Conservation (phyloP, 2,329 filamentous ascomycete species). For the Pseudocercospora macadamiae region DNA sequence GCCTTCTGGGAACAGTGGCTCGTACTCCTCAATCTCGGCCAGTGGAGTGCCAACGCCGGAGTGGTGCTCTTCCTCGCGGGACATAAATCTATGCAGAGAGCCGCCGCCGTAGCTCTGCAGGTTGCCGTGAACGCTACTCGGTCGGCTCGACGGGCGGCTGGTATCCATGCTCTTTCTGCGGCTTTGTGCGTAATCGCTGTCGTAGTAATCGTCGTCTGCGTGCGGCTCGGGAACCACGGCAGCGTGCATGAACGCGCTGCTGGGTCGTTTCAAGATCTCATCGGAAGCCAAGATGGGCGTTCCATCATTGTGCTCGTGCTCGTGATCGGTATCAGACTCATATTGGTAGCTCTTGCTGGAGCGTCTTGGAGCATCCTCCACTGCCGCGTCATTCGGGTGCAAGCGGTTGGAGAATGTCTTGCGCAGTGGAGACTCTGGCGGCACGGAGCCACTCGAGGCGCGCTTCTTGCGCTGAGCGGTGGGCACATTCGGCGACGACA, state of each 20-base stretch:
- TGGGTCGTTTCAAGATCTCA: slow-evolving; percentile 75
- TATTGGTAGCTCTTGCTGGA: slow-evolving; percentile 44
- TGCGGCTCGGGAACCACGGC: slow-evolving; percentile 72
- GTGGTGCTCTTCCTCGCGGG: slow-evolving; percentile 52
- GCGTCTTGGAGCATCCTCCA: slow-evolving; percentile 42
- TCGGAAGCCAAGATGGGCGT: slow-evolving; percentile 88
- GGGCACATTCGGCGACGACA: slow-evolving; percentile 66
- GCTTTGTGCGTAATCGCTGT: slow-evolving; percentile 42
- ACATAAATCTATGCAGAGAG: slow-evolving; percentile 58
- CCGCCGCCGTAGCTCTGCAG: slow-evolving; percentile 49
- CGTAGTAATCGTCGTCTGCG: slow-evolving; percentile 58
- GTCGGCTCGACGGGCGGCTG: slow-evolving; percentile 66
- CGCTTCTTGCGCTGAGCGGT: slow-evolving; percentile 32
- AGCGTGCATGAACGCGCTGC: slow-evolving; percentile 70
- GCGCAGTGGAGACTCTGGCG: slow-evolving; percentile 47
- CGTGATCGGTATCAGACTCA: slow-evolving; percentile 30
- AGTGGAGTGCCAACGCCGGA: slow-evolving; percentile 65
- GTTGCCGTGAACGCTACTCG: slow-evolving; percentile 56
- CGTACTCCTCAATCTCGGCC: slow-evolving; percentile 90
- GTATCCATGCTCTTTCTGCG: slow-evolving; percentile 57
- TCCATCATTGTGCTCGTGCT: slow-evolving; percentile 64
- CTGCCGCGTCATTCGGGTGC: slow-evolving; percentile 42
- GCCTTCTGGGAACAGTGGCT: slow-evolving; percentile 82
- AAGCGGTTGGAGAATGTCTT: slow-evolving; percentile 47
- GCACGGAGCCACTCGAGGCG: slow-evolving; percentile 40